These are phyloP conservation scores for Macrolepiota albuminosa DNA, from an alignment of 768 basidiomycete species.

Conservation along the genomic window DNA sequence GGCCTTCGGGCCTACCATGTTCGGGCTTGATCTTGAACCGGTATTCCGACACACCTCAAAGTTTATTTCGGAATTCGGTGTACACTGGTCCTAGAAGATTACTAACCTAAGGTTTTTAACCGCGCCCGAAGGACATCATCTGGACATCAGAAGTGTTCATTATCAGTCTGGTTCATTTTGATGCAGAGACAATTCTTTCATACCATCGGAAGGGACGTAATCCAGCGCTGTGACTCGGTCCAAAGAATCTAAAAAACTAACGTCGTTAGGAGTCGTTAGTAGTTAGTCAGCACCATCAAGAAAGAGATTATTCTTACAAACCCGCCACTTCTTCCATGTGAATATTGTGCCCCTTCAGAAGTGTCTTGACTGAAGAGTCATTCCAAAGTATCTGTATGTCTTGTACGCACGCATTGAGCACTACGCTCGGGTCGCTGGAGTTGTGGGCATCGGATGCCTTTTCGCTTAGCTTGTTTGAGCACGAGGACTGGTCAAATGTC, in stretches of 20 bases:
- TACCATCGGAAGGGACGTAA: slow-evolving; percentile 68
- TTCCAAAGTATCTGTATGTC: slow-evolving; percentile 67
- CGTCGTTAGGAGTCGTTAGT: slow-evolving; percentile 15
- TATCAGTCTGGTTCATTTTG: neutral
- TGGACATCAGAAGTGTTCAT: slow-evolving; percentile 18
- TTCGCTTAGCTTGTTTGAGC: slow-evolving; percentile 17
- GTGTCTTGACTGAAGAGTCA: slow-evolving; percentile 45
- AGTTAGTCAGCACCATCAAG: neutral
- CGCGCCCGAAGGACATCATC: slow-evolving; percentile 73
- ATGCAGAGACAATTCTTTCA: slow-evolving; percentile 2
- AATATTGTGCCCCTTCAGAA: slow-evolving; percentile 50
- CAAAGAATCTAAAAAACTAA: slow-evolving; percentile 66
- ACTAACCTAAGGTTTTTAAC: slow-evolving; percentile 49
- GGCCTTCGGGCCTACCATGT: slow-evolving; percentile 28
- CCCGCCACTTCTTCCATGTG: slow-evolving; percentile 65
- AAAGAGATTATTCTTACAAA: slow-evolving; percentile 46
- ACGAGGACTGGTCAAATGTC: slow-evolving; percentile 33
- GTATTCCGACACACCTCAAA: slow-evolving; percentile 64
- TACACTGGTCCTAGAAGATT: neutral
- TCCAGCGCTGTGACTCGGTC: slow-evolving; percentile 55
- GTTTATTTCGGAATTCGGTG: neutral
- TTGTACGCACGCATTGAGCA: slow-evolving; percentile 53
- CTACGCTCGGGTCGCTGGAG: slow-evolving; percentile 50
- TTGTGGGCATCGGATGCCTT: slow-evolving; percentile 38
- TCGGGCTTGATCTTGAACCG: slow-evolving; percentile 49